These are phyloP conservation scores for Dactylonectria estremocensis DNA, from an alignment of 2,329 filamentous ascomycete species.

Conservation along the genomic window DNA sequence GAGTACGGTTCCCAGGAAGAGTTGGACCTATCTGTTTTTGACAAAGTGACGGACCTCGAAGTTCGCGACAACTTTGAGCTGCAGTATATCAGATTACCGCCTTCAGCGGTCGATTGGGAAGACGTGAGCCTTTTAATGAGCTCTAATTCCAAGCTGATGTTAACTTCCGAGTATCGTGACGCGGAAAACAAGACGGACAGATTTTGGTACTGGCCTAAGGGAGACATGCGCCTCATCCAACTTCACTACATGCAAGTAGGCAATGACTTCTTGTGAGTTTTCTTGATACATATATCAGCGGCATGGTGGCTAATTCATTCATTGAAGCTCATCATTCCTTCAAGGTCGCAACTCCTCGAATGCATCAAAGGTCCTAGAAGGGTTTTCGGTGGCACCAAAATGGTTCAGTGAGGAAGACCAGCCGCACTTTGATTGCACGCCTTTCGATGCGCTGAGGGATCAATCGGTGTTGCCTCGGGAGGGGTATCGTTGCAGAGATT, in stretches of 20 bases:
- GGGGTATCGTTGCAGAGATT: neutral
- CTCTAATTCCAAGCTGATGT: neutral
- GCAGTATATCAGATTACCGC: neutral
- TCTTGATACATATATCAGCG: neutral
- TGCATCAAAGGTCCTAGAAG: neutral
- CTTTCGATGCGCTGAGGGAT: neutral
- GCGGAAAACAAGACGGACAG: neutral
- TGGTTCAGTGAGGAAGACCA: neutral
- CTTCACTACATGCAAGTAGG: neutral
- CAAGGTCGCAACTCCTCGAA: neutral
- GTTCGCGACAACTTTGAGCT: neutral
- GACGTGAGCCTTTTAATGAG: neutral
- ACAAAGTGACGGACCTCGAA: constrained; percentile 11
- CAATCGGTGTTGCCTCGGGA: neutral
- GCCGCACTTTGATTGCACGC: neutral
- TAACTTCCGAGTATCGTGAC: neutral
- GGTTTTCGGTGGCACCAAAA: neutral
- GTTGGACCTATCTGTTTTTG: neutral
- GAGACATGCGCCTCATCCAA: neutral
- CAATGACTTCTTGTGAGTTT: neutral
- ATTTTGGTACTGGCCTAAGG: neutral
- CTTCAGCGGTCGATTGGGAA: constrained; percentile 22
- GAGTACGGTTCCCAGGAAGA: no score
- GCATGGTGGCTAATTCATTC: neutral
- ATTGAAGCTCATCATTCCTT: neutral